phyloP scores from a whole-genome alignment of 2,329 filamentous ascomycete genomes.

The Dothistroma pini region DNA sequence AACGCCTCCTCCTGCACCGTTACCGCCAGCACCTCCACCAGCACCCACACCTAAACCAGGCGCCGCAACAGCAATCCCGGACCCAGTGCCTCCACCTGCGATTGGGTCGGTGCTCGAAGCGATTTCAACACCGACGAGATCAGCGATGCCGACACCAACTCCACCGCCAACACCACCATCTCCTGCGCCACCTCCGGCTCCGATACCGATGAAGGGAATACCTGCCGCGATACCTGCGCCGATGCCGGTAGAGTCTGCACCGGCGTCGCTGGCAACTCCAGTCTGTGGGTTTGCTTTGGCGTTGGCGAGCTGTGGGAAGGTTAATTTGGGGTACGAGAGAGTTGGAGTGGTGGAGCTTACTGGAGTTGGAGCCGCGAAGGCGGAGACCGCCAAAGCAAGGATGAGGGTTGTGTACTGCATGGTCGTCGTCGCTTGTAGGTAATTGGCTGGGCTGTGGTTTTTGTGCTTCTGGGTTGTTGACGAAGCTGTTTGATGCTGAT shows the following conservation, averaged over 20 bases:
- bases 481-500: not conserved
- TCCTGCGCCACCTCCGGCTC: conserved; percentile 1
- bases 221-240: not conserved
- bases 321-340: not conserved
- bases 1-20: not conserved
- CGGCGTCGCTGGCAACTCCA: not conserved
- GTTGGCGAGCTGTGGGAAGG: not conserved
- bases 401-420: not conserved
- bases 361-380: not conserved
- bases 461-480: not conserved
- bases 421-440: not conserved
- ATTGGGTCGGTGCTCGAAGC: not conserved
- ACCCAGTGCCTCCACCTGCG: not conserved
- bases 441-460: not conserved
- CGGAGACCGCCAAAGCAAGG: not conserved
- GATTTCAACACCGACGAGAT: not conserved
- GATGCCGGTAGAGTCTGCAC: not conserved
- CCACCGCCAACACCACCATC: not conserved
- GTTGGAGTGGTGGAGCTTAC: not conserved
- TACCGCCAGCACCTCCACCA: not conserved
- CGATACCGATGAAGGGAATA: not conserved
- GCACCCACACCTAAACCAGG: not conserved
- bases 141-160: not conserved
- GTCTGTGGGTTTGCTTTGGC: not conserved
- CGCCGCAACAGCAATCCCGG: not conserved